Evolutionary conservation across 1,284 basidiomycete genomes (phyloP).

Genomic region (Heterobasidion irregulare): DNA sequence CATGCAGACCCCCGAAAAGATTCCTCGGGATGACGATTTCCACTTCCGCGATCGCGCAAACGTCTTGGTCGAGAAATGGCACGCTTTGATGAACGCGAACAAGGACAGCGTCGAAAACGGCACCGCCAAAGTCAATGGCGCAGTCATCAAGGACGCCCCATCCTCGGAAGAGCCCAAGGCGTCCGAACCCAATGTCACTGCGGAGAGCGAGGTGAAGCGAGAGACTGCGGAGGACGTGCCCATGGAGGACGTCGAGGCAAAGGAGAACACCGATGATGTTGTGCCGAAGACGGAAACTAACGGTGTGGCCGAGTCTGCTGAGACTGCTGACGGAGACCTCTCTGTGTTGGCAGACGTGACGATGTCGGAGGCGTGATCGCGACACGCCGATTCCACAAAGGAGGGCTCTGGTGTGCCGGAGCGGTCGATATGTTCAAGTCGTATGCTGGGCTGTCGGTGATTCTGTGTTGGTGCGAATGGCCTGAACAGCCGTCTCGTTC

Average conservation of each 20-base stretch:
- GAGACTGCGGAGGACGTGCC: background rate
- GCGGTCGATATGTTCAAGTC: too few species aligned
- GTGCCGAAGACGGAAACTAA: background rate
- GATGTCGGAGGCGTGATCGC: conserved; percentile 32
- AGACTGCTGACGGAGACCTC: conserved; percentile 22
- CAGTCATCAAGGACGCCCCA: background rate
- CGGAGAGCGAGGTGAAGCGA: background rate
- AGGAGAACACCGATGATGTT: conserved; percentile 6
- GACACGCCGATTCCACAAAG: too few species aligned
- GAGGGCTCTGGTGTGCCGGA: too few species aligned
- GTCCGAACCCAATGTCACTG: background rate
- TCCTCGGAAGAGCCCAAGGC: background rate
- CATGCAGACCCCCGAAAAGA: conserved; percentile 50
- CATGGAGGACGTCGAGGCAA: conserved; percentile 14
- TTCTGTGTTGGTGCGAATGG: background rate
- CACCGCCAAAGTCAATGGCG: conserved; percentile 9
- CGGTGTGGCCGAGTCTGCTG: background rate
- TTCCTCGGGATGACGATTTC: conserved; percentile 82
- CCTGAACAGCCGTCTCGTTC: background rate
- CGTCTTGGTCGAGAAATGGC: conserved; percentile 69
- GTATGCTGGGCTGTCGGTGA: background rate
- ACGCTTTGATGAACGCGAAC: conserved; percentile 46
- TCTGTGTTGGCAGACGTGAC: conserved; percentile 34
- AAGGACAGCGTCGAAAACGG: conserved; percentile 20
- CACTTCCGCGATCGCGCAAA: conserved; percentile 79